phyloP scores from a whole-genome alignment of 805 yeast species.

The Metschnikowia lunata region DNA sequence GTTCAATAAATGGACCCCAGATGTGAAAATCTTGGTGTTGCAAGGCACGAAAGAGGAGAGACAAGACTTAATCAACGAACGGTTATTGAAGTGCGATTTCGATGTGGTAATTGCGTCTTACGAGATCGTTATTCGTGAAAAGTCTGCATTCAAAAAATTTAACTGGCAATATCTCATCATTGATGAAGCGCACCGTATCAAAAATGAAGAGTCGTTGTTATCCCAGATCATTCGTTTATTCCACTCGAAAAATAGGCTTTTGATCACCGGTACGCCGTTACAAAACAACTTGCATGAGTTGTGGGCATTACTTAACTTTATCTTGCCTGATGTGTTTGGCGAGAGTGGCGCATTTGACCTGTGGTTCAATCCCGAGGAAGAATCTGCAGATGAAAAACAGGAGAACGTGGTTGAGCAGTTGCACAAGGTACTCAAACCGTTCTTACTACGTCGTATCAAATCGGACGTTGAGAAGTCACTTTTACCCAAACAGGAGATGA shows the following conservation, averaged over 20 bases:
- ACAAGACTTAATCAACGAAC: constrained; percentile 46
- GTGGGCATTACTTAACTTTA: constrained; percentile 76
- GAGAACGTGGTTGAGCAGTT: constrained; percentile 60
- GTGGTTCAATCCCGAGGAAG: constrained; percentile 54
- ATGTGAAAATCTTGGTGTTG: constrained; percentile 61
- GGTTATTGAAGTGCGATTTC: constrained; percentile 55
- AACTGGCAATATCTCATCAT: constrained; percentile 74
- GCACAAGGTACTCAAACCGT: constrained; percentile 73
- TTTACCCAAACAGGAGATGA: constrained; percentile 70
- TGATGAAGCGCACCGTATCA: constrained; percentile 82
- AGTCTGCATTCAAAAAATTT: constrained; percentile 59
- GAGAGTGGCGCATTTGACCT: constrained; percentile 70
- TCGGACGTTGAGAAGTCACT: constrained; percentile 78
- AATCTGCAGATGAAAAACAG: constrained; percentile 32
- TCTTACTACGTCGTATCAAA: constrained; percentile 69
- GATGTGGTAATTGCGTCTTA: constrained; percentile 71
- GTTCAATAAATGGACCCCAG: constrained; percentile 76
- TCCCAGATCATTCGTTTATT: constrained; percentile 74
- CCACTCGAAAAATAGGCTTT: constrained; percentile 61
- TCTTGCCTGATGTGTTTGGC: constrained; percentile 74
- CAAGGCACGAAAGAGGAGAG: constrained; percentile 75
- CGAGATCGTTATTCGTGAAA: constrained; percentile 74
- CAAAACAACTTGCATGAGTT: constrained; percentile 77
- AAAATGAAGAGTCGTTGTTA: constrained; percentile 67
- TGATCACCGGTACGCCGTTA: constrained; percentile 79